Evolutionary conservation across 2,329 filamentous ascomycete species (phyloP).

Genomic region (Fusarium brachygibbosum): DNA sequence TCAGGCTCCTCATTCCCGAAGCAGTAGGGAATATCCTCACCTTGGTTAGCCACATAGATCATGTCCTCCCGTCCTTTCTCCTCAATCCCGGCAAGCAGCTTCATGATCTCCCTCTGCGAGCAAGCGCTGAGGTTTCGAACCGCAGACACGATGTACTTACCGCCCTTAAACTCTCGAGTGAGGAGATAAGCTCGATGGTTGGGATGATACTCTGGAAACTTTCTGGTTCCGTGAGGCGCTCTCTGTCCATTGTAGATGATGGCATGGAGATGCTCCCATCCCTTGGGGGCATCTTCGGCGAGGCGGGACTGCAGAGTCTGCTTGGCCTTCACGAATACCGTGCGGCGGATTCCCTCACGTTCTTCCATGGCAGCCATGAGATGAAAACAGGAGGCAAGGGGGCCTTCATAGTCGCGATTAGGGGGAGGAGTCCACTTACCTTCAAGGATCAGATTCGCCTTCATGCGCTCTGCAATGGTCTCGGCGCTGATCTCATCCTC

Average conservation of each 20-base stretch:
- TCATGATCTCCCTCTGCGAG: constrained; percentile 24
- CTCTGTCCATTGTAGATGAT: constrained; percentile 10
- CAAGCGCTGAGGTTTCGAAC: constrained; percentile 28
- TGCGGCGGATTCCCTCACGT: neutral
- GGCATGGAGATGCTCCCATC: constrained; percentile 29
- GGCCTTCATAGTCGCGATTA: constrained; percentile 22
- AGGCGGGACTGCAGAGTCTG: neutral
- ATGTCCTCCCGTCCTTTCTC: constrained; percentile 44
- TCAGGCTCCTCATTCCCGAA: constrained; percentile 1
- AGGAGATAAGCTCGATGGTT: constrained; percentile 32
- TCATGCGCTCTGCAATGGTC: constrained; percentile 13
- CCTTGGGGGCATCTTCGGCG: constrained; percentile 4
- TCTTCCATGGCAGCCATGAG: neutral
- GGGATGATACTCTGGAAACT: constrained; percentile 11
- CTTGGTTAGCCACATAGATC: constrained; percentile 43
- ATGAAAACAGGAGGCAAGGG: neutral
- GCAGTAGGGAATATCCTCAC: constrained; percentile 29
- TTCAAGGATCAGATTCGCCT: constrained; percentile 20
- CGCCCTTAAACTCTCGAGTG: neutral
- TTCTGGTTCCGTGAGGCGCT: neutral
- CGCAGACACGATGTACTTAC: neutral
- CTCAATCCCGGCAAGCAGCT: constrained; percentile 33
- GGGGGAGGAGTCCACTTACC: constrained; percentile 21
- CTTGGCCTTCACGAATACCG: neutral
- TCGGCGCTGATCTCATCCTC: neutral